Evolutionary conservation across 106 monocot species (phyloP).

Genomic region (Dendrobium chrysotoxum): DNA sequence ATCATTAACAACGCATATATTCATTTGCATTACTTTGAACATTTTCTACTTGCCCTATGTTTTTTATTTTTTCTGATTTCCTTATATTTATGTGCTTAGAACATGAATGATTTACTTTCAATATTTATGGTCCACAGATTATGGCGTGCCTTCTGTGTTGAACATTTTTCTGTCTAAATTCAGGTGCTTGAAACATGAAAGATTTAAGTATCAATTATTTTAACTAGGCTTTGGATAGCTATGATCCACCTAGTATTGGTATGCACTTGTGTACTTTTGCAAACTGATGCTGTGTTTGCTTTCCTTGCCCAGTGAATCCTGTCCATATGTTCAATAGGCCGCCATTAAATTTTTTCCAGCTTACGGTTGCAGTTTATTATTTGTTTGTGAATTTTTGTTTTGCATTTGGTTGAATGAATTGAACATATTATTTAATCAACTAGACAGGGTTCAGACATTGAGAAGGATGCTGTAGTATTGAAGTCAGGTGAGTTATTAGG

Average conservation of each 20-base stretch:
- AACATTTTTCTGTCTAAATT: too few species aligned
- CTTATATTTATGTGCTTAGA: neutral
- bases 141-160: neutral
- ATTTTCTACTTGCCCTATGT: neutral
- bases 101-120: neutral
- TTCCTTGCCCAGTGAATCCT: neutral
- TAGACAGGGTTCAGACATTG: slow-evolving; percentile 75
- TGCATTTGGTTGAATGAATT: neutral
- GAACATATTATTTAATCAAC: slow-evolving; percentile 1
- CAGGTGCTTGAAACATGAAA: neutral
- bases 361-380: neutral
- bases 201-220: neutral
- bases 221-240: neutral
- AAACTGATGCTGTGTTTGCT: neutral
- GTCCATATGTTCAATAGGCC: neutral
- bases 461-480: slow-evolving; percentile 67
- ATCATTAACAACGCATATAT: too few species aligned
- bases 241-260: neutral
- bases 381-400: neutral
- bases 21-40: neutral
- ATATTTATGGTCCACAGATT: neutral
- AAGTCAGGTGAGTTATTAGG: slow-evolving; percentile 67
- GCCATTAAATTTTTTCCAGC: neutral
- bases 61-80: neutral
- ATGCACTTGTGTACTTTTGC: neutral